Conservation (phyloP, 2,329 filamentous ascomycete genomes). For the Penicillium palitans region DNA sequence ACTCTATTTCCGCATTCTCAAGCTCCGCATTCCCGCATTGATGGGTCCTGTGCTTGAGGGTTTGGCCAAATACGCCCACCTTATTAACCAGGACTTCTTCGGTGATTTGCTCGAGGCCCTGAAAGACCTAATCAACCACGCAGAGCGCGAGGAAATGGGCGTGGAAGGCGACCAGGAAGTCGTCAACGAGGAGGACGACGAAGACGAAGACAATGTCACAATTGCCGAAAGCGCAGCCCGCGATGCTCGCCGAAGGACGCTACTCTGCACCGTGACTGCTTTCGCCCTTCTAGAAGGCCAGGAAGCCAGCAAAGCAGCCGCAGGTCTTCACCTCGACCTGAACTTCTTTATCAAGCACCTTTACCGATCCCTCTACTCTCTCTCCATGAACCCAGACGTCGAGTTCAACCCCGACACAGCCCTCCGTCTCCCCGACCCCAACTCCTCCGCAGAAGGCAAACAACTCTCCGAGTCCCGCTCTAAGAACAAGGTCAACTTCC, state of each 20-base stretch:
- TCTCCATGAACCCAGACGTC: conserved; percentile 80
- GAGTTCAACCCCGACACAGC: conserved; percentile 74
- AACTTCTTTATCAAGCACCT: conserved; percentile 95
- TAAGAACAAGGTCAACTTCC: conserved; percentile 80
- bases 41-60: conserved; percentile 98
- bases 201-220: conserved; percentile 46
- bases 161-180: conserved; percentile 50
- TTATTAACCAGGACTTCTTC: conserved; percentile 99
- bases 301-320: conserved; percentile 81
- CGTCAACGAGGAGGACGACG: conserved; percentile 25
- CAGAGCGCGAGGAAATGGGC: conserved; percentile 52
- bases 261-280: conserved; percentile 93
- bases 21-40: conserved; percentile 73
- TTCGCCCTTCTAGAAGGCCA: conserved; percentile 96
- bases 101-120: conserved; percentile 92
- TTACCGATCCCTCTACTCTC: conserved; percentile 77
- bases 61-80: conserved; percentile 85
- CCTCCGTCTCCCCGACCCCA: conserved; percentile 68
- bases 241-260: conserved; percentile 79
- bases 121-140: conserved; percentile 84
- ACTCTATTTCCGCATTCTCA: conserved; percentile 94
- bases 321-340: conserved; percentile 81
- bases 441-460: conserved; percentile 45
- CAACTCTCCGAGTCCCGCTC: conserved; percentile 41
- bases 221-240: conserved; percentile 58